phyloP scores from a whole-genome alignment of 768 basidiomycete species.

The Cytidiella melzeri region DNA sequence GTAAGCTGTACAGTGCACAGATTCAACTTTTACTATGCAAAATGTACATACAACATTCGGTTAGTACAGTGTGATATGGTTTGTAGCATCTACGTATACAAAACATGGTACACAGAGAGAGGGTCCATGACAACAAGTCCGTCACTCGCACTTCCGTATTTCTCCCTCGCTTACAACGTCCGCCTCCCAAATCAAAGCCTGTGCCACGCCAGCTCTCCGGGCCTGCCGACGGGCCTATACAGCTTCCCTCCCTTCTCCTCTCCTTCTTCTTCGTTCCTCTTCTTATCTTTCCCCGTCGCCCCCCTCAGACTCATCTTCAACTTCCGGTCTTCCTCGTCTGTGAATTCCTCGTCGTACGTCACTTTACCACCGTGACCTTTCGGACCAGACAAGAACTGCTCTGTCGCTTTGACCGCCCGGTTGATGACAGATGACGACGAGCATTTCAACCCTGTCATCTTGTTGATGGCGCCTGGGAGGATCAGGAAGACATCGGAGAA shows the following conservation, averaged over 20 bases:
- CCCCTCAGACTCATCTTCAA: constrained; percentile 5
- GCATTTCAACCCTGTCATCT: constrained; percentile 21
- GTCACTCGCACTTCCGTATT: no score
- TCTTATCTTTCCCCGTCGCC: constrained; percentile 1
- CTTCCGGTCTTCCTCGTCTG: constrained; percentile 5
- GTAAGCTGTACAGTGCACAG: no score
- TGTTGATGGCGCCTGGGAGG: constrained; percentile 25
- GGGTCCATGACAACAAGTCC: no score
- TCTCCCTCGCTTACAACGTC: no score
- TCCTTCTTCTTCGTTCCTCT: constrained; percentile 2
- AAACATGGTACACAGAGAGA: not conserved
- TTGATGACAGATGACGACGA: constrained; percentile 15
- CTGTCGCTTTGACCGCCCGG: constrained; percentile 16
- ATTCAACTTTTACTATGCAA: no score
- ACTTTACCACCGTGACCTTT: constrained; percentile 10
- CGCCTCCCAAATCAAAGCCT: constrained; percentile 1
- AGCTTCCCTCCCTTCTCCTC: constrained; percentile 11
- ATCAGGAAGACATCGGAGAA: constrained; percentile 32
- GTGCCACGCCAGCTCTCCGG: constrained; percentile 15
- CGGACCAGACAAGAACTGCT: constrained; percentile 17
- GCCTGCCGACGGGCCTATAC: constrained; percentile 9
- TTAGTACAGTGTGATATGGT: no score
- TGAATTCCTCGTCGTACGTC: constrained; percentile 8
- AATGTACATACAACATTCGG: no score
- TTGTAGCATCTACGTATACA: not conserved